Percentiles rank a stretch among this genome's conserved stretches.
phyloP scores from a whole-genome alignment of 2,329 filamentous ascomycete genomes.

The Fusarium newnesense region DNA sequence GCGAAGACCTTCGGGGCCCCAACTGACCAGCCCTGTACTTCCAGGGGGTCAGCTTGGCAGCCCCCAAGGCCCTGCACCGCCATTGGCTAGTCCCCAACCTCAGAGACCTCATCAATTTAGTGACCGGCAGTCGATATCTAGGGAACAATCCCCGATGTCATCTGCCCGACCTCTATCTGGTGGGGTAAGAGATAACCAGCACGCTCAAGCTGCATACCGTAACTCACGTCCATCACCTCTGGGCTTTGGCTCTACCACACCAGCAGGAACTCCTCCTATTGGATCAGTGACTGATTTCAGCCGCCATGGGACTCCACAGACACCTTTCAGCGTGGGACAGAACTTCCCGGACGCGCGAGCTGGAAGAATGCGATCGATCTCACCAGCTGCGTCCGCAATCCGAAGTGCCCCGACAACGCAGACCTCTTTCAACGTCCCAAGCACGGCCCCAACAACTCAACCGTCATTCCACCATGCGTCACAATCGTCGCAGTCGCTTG shows the following conservation, averaged over 20 bases:
- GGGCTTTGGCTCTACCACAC: conserved; percentile 31
- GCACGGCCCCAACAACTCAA: conserved; percentile 28
- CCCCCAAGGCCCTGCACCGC: conserved; percentile 1
- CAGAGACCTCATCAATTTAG: conserved; percentile 29
- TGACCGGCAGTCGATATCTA: conserved; percentile 19
- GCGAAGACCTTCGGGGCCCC: conserved; percentile 14
- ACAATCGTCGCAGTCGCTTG: conserved; percentile 35
- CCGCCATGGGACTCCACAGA: conserved; percentile 25
- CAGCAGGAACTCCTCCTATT: conserved; percentile 25
- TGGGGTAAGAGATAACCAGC: conserved; percentile 15
- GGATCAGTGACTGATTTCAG: conserved; percentile 7
- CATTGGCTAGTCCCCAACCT: conserved; percentile 33
- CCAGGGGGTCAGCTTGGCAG: conserved; percentile 8
- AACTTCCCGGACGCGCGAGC: conserved; percentile 11
- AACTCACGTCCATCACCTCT: conserved; percentile 32
- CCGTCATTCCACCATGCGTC: conserved; percentile 16
- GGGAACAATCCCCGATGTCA: conserved; percentile 30
- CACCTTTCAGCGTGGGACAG: conserved; percentile 22
- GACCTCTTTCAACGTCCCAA: conserved; percentile 28
- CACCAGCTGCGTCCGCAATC: conserved; percentile 24
- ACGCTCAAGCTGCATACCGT: conserved; percentile 18
- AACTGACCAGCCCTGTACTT: conserved; percentile 16
- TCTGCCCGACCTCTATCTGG: conserved; percentile 20
- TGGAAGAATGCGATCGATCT: conserved; percentile 27
- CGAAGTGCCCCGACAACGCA: conserved; percentile 28